Evolutionary conservation across 176 grass and related monocot species (phyloP).

Genomic region (Bonia amplexicaulis): DNA sequence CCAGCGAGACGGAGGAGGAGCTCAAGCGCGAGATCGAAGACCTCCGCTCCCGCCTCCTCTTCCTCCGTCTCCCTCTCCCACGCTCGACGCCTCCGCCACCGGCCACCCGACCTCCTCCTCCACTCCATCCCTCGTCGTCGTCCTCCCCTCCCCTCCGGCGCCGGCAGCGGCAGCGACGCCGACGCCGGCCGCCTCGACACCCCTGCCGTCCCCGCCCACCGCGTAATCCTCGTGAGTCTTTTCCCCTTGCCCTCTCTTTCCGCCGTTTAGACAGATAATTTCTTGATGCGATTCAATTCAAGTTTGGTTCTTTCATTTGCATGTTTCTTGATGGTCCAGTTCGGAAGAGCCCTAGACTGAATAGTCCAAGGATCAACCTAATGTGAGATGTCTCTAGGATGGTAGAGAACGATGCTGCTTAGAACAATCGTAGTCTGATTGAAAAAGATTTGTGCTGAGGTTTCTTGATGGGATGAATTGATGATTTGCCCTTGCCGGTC

Average conservation of each 20-base stretch:
- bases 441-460: too few species aligned
- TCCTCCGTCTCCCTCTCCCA: slow-evolving; percentile 75
- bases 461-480: too few species aligned
- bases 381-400: too few species aligned
- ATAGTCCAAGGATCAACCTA: background rate
- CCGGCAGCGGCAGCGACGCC: background rate
- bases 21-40: slow-evolving; percentile 95
- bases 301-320: too few species aligned
- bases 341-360: background rate
- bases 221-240: slow-evolving; percentile 66
- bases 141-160: background rate
- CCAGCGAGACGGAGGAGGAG: slow-evolving; percentile 97
- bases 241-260: background rate
- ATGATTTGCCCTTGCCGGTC: too few species aligned
- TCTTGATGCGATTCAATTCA: background rate
- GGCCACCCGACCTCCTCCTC: slow-evolving; percentile 45
- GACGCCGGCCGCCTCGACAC: slow-evolving; percentile 11
- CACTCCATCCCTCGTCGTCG: slow-evolving; percentile 26
- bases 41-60: slow-evolving; percentile 62
- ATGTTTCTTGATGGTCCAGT: background rate
- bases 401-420: too few species aligned
- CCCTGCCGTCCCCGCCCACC: slow-evolving; percentile 63
- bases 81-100: slow-evolving; percentile 8
- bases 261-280: background rate
- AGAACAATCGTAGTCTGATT: background rate